These are phyloP conservation scores for Neckera pumila DNA, from an alignment of 225 moss, liverwort and hornwort species.

Conservation along the genomic window DNA sequence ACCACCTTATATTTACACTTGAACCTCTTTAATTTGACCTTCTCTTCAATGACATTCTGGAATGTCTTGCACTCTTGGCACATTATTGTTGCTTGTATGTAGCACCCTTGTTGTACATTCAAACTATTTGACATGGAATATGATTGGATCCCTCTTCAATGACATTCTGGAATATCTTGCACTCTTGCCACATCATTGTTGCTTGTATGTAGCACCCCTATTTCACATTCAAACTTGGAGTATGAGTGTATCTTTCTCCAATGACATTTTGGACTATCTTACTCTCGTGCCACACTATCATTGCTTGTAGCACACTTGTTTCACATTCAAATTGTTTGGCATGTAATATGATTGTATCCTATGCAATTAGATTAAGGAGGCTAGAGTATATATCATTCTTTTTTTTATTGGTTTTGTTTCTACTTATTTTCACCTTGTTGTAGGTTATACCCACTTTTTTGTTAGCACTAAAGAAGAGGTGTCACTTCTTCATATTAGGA, in stretches of 20 bases:
- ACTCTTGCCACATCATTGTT: neutral
- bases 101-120: neutral
- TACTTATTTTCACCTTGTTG: neutral
- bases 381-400: too few species aligned
- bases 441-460: neutral
- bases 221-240: neutral
- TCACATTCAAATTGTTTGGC: neutral
- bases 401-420: neutral
- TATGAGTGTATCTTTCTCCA: neutral
- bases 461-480: neutral
- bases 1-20: neutral
- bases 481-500: constrained; percentile 21
- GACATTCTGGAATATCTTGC: neutral
- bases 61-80: neutral
- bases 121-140: neutral
- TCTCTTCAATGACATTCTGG: neutral
- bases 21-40: neutral
- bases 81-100: neutral
- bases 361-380: neutral
- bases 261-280: neutral
- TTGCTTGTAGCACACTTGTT: neutral
- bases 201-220: neutral
- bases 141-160: neutral
- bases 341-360: neutral
- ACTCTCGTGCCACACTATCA: too few species aligned